Evolutionary conservation across 805 yeast species (phyloP).

Genomic region (Monosporozyma siamensis): DNA sequence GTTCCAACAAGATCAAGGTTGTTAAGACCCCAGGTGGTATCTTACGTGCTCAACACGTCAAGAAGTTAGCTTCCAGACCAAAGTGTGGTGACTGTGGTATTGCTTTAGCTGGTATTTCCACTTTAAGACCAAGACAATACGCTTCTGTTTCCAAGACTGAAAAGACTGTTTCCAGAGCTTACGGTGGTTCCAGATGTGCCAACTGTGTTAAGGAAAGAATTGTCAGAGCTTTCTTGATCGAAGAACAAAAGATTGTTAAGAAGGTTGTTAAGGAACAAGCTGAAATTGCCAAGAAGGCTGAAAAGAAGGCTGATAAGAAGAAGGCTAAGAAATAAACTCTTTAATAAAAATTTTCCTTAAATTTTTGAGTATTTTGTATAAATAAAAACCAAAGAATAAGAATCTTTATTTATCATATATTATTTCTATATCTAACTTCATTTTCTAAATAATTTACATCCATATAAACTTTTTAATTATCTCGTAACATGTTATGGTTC

Average conservation of each 20-base stretch:
- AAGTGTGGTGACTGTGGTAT: slow-evolving; percentile 84
- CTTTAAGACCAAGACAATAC: slow-evolving; percentile 97
- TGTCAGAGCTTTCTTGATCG: slow-evolving; percentile 98
- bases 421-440: neutral
- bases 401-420: too few species aligned
- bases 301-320: slow-evolving; percentile 27
- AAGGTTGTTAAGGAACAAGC: slow-evolving; percentile 96
- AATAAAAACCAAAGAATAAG: too few species aligned
- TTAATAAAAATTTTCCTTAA: neutral
- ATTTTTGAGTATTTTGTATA: neutral
- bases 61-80: slow-evolving; percentile 81
- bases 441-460: slow-evolving; percentile 5
- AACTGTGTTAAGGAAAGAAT: slow-evolving; percentile 99
- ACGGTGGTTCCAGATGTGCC: slow-evolving; percentile 99
- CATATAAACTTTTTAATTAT: slow-evolving; percentile 3
- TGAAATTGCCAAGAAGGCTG: slow-evolving; percentile 68
- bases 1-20: slow-evolving; percentile 98
- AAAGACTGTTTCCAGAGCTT: slow-evolving; percentile 98
- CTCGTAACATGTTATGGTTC: slow-evolving; percentile 10
- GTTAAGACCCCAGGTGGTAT: slow-evolving; percentile 99
- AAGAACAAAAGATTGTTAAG: slow-evolving; percentile 99
- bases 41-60: slow-evolving; percentile 94
- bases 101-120: slow-evolving; percentile 78
- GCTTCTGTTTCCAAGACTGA: slow-evolving; percentile 90
- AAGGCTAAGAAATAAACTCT: slow-evolving; percentile 6